Conservation (phyloP, 177 flowering plant genomes). For the Vitis hybrid region DNA sequence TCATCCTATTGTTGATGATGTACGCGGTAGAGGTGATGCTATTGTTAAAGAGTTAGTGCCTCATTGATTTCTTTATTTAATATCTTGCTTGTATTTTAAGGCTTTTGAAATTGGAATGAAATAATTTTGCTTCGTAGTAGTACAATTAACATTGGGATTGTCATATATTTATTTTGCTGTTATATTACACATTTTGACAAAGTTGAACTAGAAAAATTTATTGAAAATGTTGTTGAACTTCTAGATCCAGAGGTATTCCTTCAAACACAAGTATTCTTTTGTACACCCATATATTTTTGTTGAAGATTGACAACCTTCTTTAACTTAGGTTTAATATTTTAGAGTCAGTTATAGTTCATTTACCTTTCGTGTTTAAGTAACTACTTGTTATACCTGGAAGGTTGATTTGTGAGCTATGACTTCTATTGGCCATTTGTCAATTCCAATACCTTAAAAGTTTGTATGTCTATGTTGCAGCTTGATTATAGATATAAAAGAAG, state of each 20-base stretch:
- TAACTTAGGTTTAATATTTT: no score
- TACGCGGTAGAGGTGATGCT: conserved; percentile 80
- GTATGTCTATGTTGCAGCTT: conserved; percentile 47
- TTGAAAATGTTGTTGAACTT: conserved; percentile 67
- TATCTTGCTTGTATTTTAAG: neutral
- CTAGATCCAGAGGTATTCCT: conserved; percentile 75
- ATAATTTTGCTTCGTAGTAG: neutral
- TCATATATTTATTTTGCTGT: conserved; percentile 37
- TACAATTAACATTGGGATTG: conserved; percentile 1
- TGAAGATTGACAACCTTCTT: no score
- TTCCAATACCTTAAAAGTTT: no score
- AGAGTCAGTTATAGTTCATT: no score
- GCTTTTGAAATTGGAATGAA: neutral
- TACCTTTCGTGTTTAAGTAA: no score
- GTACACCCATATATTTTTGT: no score
- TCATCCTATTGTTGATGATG: conserved; percentile 89
- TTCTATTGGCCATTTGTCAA: no score
- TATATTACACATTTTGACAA: conserved; percentile 84
- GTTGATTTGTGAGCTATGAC: no score
- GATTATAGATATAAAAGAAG: conserved; percentile 65
- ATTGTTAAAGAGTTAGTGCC: conserved; percentile 84
- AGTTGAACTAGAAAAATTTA: conserved; percentile 62
- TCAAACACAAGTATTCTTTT: no score
- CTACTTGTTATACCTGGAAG: no score
- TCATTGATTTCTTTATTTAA: conserved; percentile 20